Base-by-base conservation (phyloP, 164 flowering plant genomes). In the Umbilicus rupestris region DNA sequence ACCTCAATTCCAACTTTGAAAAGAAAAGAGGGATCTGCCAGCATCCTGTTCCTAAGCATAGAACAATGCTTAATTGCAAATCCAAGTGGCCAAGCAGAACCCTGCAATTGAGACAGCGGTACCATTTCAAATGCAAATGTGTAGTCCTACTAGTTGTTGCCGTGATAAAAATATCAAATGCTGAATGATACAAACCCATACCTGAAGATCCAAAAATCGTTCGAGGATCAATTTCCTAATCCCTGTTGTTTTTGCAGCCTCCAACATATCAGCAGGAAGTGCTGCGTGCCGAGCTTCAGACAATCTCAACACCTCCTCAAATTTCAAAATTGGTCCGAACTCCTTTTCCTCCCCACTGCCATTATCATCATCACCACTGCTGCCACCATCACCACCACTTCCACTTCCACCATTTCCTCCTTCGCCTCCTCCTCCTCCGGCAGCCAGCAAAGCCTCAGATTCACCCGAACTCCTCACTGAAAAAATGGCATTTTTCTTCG, bases 1-100 rank as follows among this genome's bases (percentile, higher is more conserved):
- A 90, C 97, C 95, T 93, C 98, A 16, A 84, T 86, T 66, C 91
- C 98, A 64, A 93, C 74, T 84, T 93, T 90, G 66, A 90, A 93
- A 45, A 93, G 85, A 67, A 93, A 93, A 39, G 92, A 74, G 15
- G 96, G 96, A 73, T 94, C 98, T 62, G 92, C 97, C 67, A 94
- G 78, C 96, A 94, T 85, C 49, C 97, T 71, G 73, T 91, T 86
- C 1, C 98, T 85, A 2, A 94, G 85, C 90, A 87, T 76, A 10
- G 89, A 66, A 62, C 80, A 94, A 35, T 80, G 74, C 66, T 73
- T 83, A 76, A 89, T 81, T 28, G 73, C 65, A 68, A 79, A 76
- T 5, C 96, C 90, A 9, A 94, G 68, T 35, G 83, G 87, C 91
- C 96, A 81, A 35, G 9, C 71, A 17, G 84, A 78, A 5, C 84